Conservation (phyloP, 176 grass and related monocot species). For the Paspalum vaginatum region DNA sequence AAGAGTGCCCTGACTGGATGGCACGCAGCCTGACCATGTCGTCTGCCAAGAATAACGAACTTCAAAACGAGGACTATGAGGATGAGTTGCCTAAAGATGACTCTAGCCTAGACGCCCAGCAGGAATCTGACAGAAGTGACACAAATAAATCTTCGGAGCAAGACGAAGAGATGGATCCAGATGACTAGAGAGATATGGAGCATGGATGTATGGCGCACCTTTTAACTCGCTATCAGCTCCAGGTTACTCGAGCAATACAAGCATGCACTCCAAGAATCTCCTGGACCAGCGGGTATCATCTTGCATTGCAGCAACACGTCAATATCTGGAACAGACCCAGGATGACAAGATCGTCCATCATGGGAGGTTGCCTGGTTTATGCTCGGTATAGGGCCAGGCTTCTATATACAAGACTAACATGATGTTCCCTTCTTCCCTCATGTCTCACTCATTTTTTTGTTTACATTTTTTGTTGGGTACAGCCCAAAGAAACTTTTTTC, state of each 20-base stretch:
- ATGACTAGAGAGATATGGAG: slow-evolving; percentile 37
- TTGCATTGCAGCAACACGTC: not conserved
- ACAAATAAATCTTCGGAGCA: slow-evolving; percentile 70
- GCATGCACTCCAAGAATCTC: slow-evolving; percentile 14
- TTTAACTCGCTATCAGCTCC: slow-evolving; percentile 8
- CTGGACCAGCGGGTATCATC: not conserved
- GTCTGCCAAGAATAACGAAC: slow-evolving; percentile 49
- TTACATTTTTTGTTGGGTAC: slow-evolving; percentile 42
- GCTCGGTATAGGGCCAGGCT: not conserved
- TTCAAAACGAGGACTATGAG: slow-evolving; percentile 74
- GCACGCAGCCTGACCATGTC: slow-evolving; percentile 33
- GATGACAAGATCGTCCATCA: slow-evolving; percentile 16
- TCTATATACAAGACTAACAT: too few relatives aligned
- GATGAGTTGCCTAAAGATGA: slow-evolving; percentile 73
- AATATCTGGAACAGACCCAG: not conserved
- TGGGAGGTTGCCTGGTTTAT: slow-evolving; percentile 17
- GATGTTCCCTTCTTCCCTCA: slow-evolving; percentile 35
- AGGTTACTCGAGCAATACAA: slow-evolving; percentile 25
- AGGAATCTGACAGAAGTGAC: slow-evolving; percentile 76
- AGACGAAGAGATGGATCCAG: slow-evolving; percentile 97
- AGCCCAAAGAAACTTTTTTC: slow-evolving; percentile 37
- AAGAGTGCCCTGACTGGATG: slow-evolving; percentile 84
- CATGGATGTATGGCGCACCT: not conserved
- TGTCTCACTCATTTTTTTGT: slow-evolving; percentile 25
- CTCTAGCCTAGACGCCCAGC: slow-evolving; percentile 28